Evolutionary conservation across 495 filamentous ascomycete genomes (phyloP), one percentile per base, ranked within the genome.

Genomic region (Hypoxylon crocopeplum): DNA sequence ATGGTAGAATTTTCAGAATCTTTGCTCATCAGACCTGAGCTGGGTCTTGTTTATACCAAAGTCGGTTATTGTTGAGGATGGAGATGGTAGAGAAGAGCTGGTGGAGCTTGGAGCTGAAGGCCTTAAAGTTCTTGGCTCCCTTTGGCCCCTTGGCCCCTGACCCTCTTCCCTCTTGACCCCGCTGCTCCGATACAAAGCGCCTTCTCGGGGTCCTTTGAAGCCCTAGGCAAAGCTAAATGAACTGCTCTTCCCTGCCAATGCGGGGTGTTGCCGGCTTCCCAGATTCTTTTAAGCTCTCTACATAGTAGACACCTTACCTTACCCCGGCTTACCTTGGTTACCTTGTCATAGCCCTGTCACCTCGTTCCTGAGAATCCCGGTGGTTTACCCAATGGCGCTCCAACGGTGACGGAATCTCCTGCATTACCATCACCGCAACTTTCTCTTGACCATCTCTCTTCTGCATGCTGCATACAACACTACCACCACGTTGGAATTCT

Each of bases 351-450:
- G 29, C 53, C 44, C 55, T 64, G 61, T 59, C 20, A 40, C 49
- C 22, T 50, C 44, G 61, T 64, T 64, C 61, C 61, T 64, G 61
- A 64, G 61, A 64, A 64, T 59, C 61, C 61, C 61, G 61, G 54
- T 36, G 44, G 15, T 39, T 20, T 12, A 40, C 12, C 48, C 47
- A 53, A 47, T 47, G 16, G 37, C 21, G 37, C 52, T 19, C 21
- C 45, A 33, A 41, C 50, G 46, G 63, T 69, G 67, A 69, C 67
- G 67, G 60, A 69, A 69, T 64, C 52, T 54, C 39, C 15, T 62
- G 59, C 63, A 64, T 52, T 52, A 62, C 52, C 63, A 64, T 52
- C 56, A 62, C 52, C 62, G 50, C 62, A 65, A 65, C 63, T 66
- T 60, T 60, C 29, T 55, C 48, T 48, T 44, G 41, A 34, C 32